Evolutionary conservation across 2,329 filamentous ascomycete species (phyloP).

Genomic region (Drechmeria coniospora): DNA sequence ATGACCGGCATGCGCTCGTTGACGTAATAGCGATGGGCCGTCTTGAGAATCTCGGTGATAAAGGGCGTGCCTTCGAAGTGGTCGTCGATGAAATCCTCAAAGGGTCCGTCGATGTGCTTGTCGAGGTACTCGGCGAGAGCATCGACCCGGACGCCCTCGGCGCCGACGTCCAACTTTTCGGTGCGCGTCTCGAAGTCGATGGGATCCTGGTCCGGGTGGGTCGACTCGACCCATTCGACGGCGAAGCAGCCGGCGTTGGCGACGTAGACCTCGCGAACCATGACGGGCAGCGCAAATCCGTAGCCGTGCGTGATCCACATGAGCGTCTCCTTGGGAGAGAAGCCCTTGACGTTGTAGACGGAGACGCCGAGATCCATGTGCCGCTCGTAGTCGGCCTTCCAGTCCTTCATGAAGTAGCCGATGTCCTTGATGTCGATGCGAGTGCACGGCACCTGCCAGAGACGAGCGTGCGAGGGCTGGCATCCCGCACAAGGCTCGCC

Average conservation of each 20-base stretch:
- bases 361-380: conserved; percentile 78
- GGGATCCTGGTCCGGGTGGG: conserved; percentile 50
- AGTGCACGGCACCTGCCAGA: conserved; percentile 97
- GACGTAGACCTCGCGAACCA: conserved; percentile 85
- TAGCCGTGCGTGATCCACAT: conserved; percentile 97
- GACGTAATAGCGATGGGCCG: conserved; percentile 80
- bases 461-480: conserved; percentile 83
- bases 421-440: conserved; percentile 98
- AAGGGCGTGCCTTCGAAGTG: conserved; percentile 94
- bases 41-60: conserved; percentile 91
- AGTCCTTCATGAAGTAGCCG: conserved; percentile 97
- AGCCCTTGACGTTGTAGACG: conserved; percentile 88
- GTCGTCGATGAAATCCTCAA: conserved; percentile 87
- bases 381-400: conserved; percentile 92
- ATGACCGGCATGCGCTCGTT: conserved; percentile 81
- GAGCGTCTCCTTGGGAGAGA: conserved; percentile 47
- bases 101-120: conserved; percentile 82
- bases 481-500: conserved; percentile 91
- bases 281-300: conserved; percentile 81
- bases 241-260: conserved; percentile 85
- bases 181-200: conserved; percentile 76
- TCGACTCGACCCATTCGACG: conserved; percentile 83
- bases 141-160: conserved; percentile 69
- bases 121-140: conserved; percentile 86
- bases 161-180: conserved; percentile 74